A percentile compares a stretch with the other conserved stretches of the same genome.
phyloP scores from a whole-genome alignment of 2,329 filamentous ascomycete genomes.

The Neofusicoccum ribis region DNA sequence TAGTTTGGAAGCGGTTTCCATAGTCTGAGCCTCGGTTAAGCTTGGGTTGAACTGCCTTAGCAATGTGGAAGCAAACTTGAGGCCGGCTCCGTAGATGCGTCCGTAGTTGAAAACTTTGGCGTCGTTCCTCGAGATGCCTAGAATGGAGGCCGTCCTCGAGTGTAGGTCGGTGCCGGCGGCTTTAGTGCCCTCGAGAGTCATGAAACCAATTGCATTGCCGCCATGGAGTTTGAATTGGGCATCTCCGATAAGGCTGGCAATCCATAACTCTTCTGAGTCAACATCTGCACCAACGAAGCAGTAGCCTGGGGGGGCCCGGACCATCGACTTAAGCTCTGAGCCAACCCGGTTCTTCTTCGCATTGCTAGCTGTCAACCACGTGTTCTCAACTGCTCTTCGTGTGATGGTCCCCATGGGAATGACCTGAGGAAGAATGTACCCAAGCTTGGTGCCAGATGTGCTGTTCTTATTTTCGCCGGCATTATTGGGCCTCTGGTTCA shows the following conservation, averaged over 20 bases:
- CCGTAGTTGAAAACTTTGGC: slow-evolving; percentile 99
- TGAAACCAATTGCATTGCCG: slow-evolving; percentile 96
- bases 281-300: slow-evolving; percentile 96
- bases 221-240: slow-evolving; percentile 93
- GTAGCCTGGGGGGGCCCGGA: slow-evolving; percentile 86
- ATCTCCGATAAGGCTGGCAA: slow-evolving; percentile 91
- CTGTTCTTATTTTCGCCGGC: slow-evolving; percentile 24
- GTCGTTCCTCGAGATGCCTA: slow-evolving; percentile 91
- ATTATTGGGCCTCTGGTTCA: slow-evolving; percentile 23
- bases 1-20: slow-evolving; percentile 72
- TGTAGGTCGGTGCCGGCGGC: slow-evolving; percentile 91
- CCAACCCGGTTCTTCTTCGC: slow-evolving; percentile 95
- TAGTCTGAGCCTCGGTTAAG: slow-evolving; percentile 76
- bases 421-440: slow-evolving; percentile 90
- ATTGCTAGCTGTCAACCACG: slow-evolving; percentile 96
- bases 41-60: slow-evolving; percentile 90
- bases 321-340: slow-evolving; percentile 96
- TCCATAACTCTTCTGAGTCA: slow-evolving; percentile 97
- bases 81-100: slow-evolving; percentile 94
- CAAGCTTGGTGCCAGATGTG: slow-evolving; percentile 47
- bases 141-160: slow-evolving; percentile 85
- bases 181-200: slow-evolving; percentile 97
- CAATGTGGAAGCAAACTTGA: slow-evolving; percentile 88
- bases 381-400: slow-evolving; percentile 90
- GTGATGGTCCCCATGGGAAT: slow-evolving; percentile 99